A percentile compares a stretch with the other conserved stretches of the same genome.
These are phyloP conservation scores for Hypoxylon sp. DNA, from an alignment of 2,329 filamentous ascomycete species.

Conservation along the genomic window DNA sequence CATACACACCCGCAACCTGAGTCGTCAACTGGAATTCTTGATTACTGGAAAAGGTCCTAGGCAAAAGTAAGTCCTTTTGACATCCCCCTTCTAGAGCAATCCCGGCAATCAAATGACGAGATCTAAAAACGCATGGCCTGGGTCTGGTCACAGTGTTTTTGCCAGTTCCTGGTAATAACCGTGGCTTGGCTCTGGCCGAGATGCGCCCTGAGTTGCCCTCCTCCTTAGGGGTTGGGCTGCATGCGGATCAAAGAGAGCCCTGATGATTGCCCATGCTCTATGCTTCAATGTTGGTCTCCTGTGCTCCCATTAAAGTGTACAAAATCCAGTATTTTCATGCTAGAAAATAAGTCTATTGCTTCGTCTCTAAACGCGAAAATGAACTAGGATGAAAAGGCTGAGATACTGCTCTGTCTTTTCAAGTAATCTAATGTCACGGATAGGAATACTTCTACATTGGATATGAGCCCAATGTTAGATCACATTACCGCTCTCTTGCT, in stretches of 20 bases:
- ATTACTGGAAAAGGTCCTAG: not conserved
- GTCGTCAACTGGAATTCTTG: not conserved
- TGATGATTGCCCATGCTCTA: slow-evolving; percentile 57
- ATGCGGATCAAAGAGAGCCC: slow-evolving; percentile 74
- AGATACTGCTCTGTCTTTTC: too few relatives aligned
- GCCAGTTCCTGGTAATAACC: slow-evolving; percentile 56
- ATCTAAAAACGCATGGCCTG: slow-evolving; percentile 46
- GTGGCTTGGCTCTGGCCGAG: slow-evolving; percentile 46
- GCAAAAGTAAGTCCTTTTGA: slow-evolving; percentile 4
- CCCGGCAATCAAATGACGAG: slow-evolving; percentile 63
- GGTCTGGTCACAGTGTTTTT: slow-evolving; percentile 46
- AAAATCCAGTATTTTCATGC: too few relatives aligned
- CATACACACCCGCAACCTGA: not conserved
- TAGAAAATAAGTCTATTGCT: too few relatives aligned
- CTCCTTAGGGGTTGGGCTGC: slow-evolving; percentile 43
- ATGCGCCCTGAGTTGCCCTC: slow-evolving; percentile 57
- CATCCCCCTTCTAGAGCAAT: not conserved
- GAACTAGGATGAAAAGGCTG: too few relatives aligned
- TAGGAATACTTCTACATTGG: too few relatives aligned
- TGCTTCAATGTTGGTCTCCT: not conserved
- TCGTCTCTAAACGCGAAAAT: too few relatives aligned
- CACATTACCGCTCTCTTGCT: too few relatives aligned
- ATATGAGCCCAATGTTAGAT: too few relatives aligned
- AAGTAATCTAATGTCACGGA: too few relatives aligned
- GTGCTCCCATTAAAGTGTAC: too few relatives aligned